A percentile compares a stretch with the other conserved stretches of the same genome.
Conservation (phyloP, 345 rosid genomes). For the Citrus cavaleriei region DNA sequence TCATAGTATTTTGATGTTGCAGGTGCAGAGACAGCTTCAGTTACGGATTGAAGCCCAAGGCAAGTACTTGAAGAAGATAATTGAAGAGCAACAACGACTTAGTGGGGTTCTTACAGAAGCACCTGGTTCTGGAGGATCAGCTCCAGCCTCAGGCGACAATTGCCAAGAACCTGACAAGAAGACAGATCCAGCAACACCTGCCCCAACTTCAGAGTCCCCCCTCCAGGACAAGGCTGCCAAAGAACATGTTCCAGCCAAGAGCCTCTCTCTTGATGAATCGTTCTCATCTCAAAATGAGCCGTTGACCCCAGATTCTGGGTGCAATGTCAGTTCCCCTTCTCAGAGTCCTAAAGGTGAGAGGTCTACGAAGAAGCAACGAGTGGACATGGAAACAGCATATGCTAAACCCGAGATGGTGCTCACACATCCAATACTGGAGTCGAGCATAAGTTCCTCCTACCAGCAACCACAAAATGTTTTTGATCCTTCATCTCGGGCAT, state of each 20-base stretch:
- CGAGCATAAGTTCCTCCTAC: slow-evolving; percentile 64
- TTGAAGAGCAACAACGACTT: slow-evolving; percentile 93
- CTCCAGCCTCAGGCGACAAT: slow-evolving; percentile 41
- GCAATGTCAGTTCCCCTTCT: slow-evolving; percentile 51
- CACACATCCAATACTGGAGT: slow-evolving; percentile 69
- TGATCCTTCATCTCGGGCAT: slow-evolving; percentile 51
- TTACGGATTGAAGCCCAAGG: slow-evolving; percentile 98
- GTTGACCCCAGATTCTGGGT: slow-evolving; percentile 80
- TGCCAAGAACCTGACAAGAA: slow-evolving; percentile 59
- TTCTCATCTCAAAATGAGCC: slow-evolving; percentile 83
- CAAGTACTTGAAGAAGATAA: slow-evolving; percentile 94
- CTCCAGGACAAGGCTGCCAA: slow-evolving; percentile 62
- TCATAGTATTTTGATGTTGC: slow-evolving; percentile 16
- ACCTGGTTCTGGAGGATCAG: slow-evolving; percentile 37
- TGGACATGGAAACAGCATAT: slow-evolving; percentile 34
- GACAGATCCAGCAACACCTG: slow-evolving; percentile 88
- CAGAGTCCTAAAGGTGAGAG: slow-evolving; percentile 63
- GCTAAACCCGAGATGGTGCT: slow-evolving; percentile 49
- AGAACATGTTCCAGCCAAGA: slow-evolving; percentile 59
- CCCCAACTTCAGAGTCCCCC: slow-evolving; percentile 78
- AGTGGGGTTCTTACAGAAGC: slow-evolving; percentile 67
- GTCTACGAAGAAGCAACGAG: slow-evolving; percentile 64
- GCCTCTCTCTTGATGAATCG: slow-evolving; percentile 80
- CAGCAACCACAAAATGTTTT: slow-evolving; percentile 45
- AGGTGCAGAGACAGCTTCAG: slow-evolving; percentile 99